phyloP scores from a whole-genome alignment of 176 grass and related monocot genomes.

The Carex pumila region DNA sequence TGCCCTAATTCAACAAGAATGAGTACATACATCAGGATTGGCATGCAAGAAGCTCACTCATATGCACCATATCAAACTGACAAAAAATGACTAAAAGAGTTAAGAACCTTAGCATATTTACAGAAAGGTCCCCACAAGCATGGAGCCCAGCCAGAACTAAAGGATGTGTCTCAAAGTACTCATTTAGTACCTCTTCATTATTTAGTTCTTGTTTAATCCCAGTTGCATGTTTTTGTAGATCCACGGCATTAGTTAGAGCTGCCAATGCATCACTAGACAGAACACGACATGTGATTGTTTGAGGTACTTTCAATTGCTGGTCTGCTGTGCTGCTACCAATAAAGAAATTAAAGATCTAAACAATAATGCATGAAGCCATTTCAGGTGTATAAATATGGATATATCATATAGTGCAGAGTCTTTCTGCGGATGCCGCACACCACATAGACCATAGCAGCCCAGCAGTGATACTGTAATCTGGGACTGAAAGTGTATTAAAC shows the following conservation, averaged over 20 bases:
- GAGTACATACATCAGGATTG: not conserved
- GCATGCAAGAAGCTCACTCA: not conserved
- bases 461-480: not conserved
- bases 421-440: not conserved
- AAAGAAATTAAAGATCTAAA: not conserved
- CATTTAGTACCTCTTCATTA: slow-evolving; percentile 1
- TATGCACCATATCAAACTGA: not conserved
- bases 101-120: slow-evolving; percentile 91
- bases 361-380: slow-evolving; percentile 1
- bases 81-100: not conserved
- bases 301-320: slow-evolving; percentile 52
- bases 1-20: slow-evolving; percentile 37
- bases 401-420: not conserved
- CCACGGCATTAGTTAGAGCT: slow-evolving; percentile 44
- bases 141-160: slow-evolving; percentile 87
- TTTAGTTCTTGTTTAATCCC: slow-evolving; percentile 15
- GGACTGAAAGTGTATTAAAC: not conserved
- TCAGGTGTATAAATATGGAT: not conserved
- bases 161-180: slow-evolving; percentile 7
- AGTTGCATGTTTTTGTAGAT: slow-evolving; percentile 22
- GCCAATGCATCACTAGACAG: slow-evolving; percentile 74
- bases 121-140: slow-evolving; percentile 95
- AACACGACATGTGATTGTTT: slow-evolving; percentile 74
- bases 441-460: not conserved
- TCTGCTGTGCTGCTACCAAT: slow-evolving; percentile 39